A percentile compares a stretch with the other conserved stretches of the same genome.
Conservation (phyloP, 2,329 filamentous ascomycete species). For the Monilinia polystroma region DNA sequence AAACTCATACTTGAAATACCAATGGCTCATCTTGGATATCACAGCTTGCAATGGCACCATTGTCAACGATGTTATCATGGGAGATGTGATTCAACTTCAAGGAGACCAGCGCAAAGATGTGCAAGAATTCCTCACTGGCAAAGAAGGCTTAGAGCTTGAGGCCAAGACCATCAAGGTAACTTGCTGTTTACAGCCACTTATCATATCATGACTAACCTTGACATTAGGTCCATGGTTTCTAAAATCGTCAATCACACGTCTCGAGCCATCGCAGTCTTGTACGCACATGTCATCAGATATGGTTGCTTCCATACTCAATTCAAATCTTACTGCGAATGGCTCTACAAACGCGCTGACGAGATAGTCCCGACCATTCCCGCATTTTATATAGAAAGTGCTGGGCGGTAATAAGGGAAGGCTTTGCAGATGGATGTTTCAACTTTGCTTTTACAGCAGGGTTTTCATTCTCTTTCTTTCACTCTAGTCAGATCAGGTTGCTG, state of each 20-base stretch:
- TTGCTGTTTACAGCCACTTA: slow-evolving; percentile 1
- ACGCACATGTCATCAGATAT: slow-evolving; percentile 3
- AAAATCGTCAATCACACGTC: slow-evolving; percentile 42
- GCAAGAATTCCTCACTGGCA: slow-evolving; percentile 94
- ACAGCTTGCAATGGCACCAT: slow-evolving; percentile 99
- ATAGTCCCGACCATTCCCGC: slow-evolving; percentile 40
- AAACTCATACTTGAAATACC: not conserved
- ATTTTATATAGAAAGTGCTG: slow-evolving; percentile 38
- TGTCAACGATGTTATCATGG: slow-evolving; percentile 93
- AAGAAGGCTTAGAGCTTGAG: slow-evolving; percentile 90
- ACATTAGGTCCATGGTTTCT: slow-evolving; percentile 60
- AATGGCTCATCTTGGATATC: not conserved
- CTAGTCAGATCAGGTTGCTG: slow-evolving; percentile 15
- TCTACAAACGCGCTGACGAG: not conserved
- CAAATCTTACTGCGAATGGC: slow-evolving; percentile 1
- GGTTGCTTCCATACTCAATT: slow-evolving; percentile 13
- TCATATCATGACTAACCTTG: slow-evolving; percentile 19
- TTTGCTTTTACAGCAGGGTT: slow-evolving; percentile 11
- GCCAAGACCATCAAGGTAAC: slow-evolving; percentile 92
- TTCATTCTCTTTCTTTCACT: slow-evolving; percentile 19
- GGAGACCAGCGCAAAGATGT: slow-evolving; percentile 99
- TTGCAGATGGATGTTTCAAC: slow-evolving; percentile 14
- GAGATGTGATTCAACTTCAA: slow-evolving; percentile 99
- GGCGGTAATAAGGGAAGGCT: slow-evolving; percentile 10
- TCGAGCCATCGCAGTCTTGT: slow-evolving; percentile 11